phyloP scores from a whole-genome alignment of 148 eudicot species.

The Cornus controversa region DNA sequence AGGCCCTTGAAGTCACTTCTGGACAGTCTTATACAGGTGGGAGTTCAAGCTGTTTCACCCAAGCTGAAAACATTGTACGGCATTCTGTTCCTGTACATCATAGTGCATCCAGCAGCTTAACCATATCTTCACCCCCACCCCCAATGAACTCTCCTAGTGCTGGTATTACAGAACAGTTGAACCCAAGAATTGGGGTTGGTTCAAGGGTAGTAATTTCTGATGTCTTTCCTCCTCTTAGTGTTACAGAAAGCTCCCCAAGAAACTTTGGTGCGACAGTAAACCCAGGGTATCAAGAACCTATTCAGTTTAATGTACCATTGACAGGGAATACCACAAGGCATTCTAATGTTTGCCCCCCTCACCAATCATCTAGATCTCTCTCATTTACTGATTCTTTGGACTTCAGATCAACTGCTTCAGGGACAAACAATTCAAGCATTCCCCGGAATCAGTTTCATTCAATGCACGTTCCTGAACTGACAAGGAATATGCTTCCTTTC shows the following conservation, averaged over 20 bases:
- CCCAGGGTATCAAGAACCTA: constrained; percentile 36
- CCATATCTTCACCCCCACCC: constrained; percentile 36
- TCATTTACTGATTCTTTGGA: constrained; percentile 45
- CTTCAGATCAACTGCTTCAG: constrained; percentile 33
- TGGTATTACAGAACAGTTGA: constrained; percentile 41
- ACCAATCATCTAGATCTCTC: constrained; percentile 43
- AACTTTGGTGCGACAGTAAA: constrained; percentile 44
- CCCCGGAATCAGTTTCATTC: constrained; percentile 34
- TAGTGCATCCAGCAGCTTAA: constrained; percentile 37
- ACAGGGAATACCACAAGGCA: constrained; percentile 32
- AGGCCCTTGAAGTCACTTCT: constrained; percentile 67
- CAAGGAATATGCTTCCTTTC: constrained; percentile 44
- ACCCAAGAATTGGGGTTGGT: constrained; percentile 55
- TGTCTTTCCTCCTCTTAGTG: constrained; percentile 34
- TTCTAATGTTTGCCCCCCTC: constrained; percentile 33
- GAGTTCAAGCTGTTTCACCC: constrained; percentile 40
- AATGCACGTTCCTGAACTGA: constrained; percentile 35
- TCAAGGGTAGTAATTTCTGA: constrained; percentile 38
- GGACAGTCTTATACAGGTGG: constrained; percentile 59
- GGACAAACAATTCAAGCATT: constrained; percentile 30
- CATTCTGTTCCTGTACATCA: constrained; percentile 32
- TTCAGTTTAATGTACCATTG: constrained; percentile 34
- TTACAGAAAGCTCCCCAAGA: constrained; percentile 48
- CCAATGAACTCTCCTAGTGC: constrained; percentile 29
- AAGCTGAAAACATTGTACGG: constrained; percentile 37